Evolutionary conservation across 2,329 filamentous ascomycete species (phyloP).

Genomic region (Leptographium radiaticola): DNA sequence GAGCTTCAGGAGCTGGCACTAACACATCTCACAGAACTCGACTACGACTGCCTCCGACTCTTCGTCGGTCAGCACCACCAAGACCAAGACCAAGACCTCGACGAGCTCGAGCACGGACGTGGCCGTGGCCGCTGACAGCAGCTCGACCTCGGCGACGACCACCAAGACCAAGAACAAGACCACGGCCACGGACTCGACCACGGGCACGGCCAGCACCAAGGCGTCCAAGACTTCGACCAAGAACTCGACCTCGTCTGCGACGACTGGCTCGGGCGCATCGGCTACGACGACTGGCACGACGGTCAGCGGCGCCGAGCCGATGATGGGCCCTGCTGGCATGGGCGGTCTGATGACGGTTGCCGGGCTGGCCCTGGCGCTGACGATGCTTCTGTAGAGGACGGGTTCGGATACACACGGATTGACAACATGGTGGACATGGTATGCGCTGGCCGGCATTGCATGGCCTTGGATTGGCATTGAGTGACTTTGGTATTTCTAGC

Average conservation of each 20-base stretch:
- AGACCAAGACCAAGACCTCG: conserved; percentile 3
- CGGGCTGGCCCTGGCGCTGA: conserved; percentile 6
- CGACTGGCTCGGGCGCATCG: background rate
- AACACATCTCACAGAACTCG: background rate
- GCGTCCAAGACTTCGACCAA: background rate
- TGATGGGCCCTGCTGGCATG: conserved; percentile 1
- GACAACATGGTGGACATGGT: too few species aligned
- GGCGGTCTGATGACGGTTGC: conserved; percentile 5
- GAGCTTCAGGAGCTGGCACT: background rate
- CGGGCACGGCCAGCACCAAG: background rate
- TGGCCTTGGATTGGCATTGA: too few species aligned
- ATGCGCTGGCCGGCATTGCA: too few species aligned
- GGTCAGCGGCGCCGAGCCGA: background rate
- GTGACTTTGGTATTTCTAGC: too few species aligned
- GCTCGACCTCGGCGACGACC: background rate
- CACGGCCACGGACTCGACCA: background rate
- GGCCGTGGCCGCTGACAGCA: background rate
- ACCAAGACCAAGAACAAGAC: background rate
- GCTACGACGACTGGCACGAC: conserved; percentile 2
- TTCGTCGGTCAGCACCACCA: background rate
- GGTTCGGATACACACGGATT: too few species aligned
- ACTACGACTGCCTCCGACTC: background rate
- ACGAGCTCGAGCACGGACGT: conserved; percentile 2
- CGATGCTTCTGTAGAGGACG: conserved; percentile 4
- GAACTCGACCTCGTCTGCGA: conserved; percentile 1